Base-by-base conservation (phyloP, 2,329 filamentous ascomycete species). In the Calonectria pauciramosa region DNA sequence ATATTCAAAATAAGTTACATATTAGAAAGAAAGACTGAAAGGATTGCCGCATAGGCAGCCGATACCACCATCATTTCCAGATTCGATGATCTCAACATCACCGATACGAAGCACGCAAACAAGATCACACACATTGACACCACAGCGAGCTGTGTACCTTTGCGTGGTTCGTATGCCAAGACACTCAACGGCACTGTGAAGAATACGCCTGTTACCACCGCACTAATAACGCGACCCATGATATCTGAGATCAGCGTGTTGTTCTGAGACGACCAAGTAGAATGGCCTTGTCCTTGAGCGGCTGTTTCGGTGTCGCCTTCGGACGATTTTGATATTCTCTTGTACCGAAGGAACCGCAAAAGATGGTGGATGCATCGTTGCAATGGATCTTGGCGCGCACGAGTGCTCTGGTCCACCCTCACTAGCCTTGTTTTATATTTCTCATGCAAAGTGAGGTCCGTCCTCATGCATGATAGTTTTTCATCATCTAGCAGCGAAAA, bases 401-500 rank as follows among this genome's bases (percentile, higher is more conserved):
- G 60, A n/a, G 60, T 26, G 18, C 60, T 30, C 38, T 64, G 60
- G 16, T 64, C 38, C 28, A 64, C 28, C 6, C 60, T 64, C 28
- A 47, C 26, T 8, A 64, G 26, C 16, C 60, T 64, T 7, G 59
- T 64, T 20, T 64, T 64, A 23, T 44, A 64, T 20, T 64, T 64
- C 28, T 64, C 59, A 11, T 41, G 16, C 13, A 64, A 28, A 4
- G 59, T 64, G 5, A 64, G 59, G 5, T 64, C 59, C 10, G 59
- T 77, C 47, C 78, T 75, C 9, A 76, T 49, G 30, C 51, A 78
- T 18, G 68, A 74, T 26, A 75, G 68, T 34, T 73, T 75, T 51
- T 75, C 73, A 28, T 77, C 73, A 63, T 81, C 75, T 5, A 76
- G 44, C 30, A 78, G 73, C 6, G 78, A 79, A 38, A 78, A 72